Percentiles rank a stretch among this genome's conserved stretches.
Evolutionary conservation across 305 asterid species (phyloP).

Genomic region (Fraxinus platypoda): DNA sequence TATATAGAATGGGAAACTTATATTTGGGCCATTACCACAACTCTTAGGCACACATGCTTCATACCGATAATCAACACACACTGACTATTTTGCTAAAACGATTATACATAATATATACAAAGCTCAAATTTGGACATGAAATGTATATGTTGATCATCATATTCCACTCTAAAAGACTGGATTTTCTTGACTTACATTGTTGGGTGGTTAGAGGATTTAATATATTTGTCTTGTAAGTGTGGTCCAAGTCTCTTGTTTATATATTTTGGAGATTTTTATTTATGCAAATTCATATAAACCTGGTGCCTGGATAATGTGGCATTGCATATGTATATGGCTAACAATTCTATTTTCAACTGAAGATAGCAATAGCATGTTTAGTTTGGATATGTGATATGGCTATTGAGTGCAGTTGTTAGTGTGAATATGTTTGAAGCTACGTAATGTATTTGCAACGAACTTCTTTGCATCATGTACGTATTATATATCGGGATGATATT

Average conservation of each 20-base stretch:
- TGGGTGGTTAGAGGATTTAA: background rate
- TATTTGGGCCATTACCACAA: conserved; percentile 39
- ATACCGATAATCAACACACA: conserved; percentile 33
- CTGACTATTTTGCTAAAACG: conserved; percentile 13
- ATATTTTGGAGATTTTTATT: no score
- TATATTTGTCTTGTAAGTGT: background rate
- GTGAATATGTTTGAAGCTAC: background rate
- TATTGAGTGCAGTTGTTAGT: background rate
- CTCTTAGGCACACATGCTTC: conserved; percentile 35
- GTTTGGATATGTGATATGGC: background rate
- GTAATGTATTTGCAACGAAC: no score
- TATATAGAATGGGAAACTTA: conserved; percentile 54
- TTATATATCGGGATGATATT: no score
- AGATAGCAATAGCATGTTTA: no score
- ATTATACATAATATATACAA: no score
- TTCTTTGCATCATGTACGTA: no score
- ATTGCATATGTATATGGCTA: background rate
- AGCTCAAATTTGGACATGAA: no score
- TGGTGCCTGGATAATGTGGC: background rate
- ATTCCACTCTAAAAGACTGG: no score
- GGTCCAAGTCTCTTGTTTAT: background rate
- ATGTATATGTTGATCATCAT: no score
- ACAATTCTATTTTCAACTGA: no score
- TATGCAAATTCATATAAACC: background rate
- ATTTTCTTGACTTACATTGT: no score